Percentiles rank a stretch among this genome's conserved stretches.
Evolutionary conservation across 768 basidiomycete species (phyloP).

Genomic region (Mycena belliarum): DNA sequence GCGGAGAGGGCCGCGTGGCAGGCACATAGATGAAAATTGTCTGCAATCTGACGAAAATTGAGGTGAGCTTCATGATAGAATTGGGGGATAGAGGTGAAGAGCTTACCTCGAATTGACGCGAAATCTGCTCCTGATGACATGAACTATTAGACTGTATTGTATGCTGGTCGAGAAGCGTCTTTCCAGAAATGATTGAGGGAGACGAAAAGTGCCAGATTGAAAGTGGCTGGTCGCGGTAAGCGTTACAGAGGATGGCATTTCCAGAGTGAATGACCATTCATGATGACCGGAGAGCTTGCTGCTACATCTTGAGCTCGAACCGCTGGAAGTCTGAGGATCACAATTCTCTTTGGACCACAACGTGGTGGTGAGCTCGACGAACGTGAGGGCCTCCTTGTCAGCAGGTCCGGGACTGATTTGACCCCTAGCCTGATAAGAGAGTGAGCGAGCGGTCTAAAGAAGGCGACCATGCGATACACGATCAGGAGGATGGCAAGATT

Average conservation of each 20-base stretch:
- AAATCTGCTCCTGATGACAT: slow-evolving; percentile 17
- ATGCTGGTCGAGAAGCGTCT: slow-evolving; percentile 17
- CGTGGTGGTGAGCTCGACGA: slow-evolving; percentile 20
- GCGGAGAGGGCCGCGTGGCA: slow-evolving; percentile 19
- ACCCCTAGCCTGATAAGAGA: slow-evolving; percentile 22
- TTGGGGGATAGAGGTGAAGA: neutral
- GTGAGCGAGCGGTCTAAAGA: slow-evolving; percentile 3
- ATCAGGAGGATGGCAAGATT: slow-evolving; percentile 1
- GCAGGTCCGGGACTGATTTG: slow-evolving; percentile 22
- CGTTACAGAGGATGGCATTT: slow-evolving; percentile 26
- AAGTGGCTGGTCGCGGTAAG: neutral
- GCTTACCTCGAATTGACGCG: slow-evolving; percentile 20
- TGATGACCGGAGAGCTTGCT: slow-evolving; percentile 23
- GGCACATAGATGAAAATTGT: slow-evolving; percentile 22
- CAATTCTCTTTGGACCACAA: slow-evolving; percentile 24
- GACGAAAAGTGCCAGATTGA: slow-evolving; percentile 13
- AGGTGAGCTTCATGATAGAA: neutral
- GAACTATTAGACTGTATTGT: slow-evolving; percentile 18
- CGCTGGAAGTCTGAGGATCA: slow-evolving; percentile 15
- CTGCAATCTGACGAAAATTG: slow-evolving; percentile 1
- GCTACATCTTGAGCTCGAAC: neutral
- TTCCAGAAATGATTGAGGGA: slow-evolving; percentile 21
- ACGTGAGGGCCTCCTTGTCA: slow-evolving; percentile 23
- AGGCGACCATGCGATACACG: neutral
- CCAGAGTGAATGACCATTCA: slow-evolving; percentile 26